Evolutionary conservation across 2,329 filamentous ascomycete genomes (phyloP).

Genomic region (Cercospora citrullina): DNA sequence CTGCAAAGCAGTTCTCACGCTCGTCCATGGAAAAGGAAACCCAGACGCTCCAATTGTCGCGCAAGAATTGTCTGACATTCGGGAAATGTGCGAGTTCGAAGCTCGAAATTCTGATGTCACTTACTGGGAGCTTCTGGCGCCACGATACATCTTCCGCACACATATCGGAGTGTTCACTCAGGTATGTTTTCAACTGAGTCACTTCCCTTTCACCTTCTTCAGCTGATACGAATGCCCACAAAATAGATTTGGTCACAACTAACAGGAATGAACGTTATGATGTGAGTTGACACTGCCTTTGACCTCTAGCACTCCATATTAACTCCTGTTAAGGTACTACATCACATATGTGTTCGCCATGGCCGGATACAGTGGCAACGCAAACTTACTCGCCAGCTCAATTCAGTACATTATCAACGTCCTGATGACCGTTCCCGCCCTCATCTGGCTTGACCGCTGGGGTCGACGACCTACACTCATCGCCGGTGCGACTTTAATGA

Average conservation of each 20-base stretch:
- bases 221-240: too few species aligned
- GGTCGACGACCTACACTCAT: constrained; percentile 69
- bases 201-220: too few species aligned
- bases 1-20: constrained; percentile 60
- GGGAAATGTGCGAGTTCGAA: constrained; percentile 69
- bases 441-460: constrained; percentile 73
- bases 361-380: constrained; percentile 60
- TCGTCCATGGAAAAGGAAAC: constrained; percentile 59
- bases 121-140: constrained; percentile 70
- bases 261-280: constrained; percentile 15
- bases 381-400: constrained; percentile 63
- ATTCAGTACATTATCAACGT: constrained; percentile 80
- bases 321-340: constrained; percentile 13
- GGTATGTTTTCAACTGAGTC: too few species aligned
- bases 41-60: constrained; percentile 56
- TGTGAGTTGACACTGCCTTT: too few species aligned
- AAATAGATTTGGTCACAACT: neutral
- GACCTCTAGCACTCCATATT: too few species aligned
- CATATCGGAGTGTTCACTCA: constrained; percentile 71
- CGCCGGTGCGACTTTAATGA: constrained; percentile 65
- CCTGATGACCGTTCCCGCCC: constrained; percentile 69
- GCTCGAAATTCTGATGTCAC: constrained; percentile 67
- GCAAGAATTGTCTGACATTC: constrained; percentile 66
- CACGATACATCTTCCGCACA: constrained; percentile 70
- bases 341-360: constrained; percentile 66